These are phyloP conservation scores for Botrytis sinoallii DNA, from an alignment of 2,329 filamentous ascomycete species.

Conservation along the genomic window DNA sequence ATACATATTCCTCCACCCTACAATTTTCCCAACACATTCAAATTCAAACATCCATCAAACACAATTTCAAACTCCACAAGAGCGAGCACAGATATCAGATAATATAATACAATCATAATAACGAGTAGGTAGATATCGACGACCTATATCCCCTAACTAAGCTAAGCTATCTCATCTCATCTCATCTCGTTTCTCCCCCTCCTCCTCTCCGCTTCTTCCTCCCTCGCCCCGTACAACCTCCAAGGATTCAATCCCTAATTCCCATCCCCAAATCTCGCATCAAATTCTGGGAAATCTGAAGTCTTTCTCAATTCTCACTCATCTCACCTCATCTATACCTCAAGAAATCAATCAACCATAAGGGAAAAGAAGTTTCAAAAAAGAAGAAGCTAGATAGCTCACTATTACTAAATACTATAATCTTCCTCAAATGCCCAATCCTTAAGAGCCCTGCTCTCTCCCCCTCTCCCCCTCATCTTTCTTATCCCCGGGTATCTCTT, in stretches of 20 bases:
- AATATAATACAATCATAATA: not conserved
- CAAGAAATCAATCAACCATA: not conserved
- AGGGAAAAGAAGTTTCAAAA: not conserved
- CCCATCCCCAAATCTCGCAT: not conserved
- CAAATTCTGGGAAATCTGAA: too few species aligned
- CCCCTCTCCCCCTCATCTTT: not conserved
- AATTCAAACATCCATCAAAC: not conserved
- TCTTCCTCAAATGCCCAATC: not conserved
- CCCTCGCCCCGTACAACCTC: not conserved
- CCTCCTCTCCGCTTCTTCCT: not conserved
- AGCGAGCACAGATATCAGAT: not conserved
- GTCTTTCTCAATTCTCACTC: not conserved
- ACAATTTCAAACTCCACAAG: not conserved
- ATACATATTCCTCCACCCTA: too few species aligned
- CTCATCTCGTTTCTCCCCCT: not conserved
- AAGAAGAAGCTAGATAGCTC: not conserved
- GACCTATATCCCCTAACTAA: not conserved
- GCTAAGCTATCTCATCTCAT: not conserved
- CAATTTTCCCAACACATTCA: too few species aligned
- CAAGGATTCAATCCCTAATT: not conserved
- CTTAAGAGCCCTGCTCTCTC: not conserved
- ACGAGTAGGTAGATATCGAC: not conserved
- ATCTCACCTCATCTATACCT: not conserved
- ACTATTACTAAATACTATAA: constrained; percentile 2
- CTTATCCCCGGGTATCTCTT: not conserved